These are phyloP conservation scores for Boletus pseudopeckii DNA, from an alignment of 768 basidiomycete species.

Conservation along the genomic window DNA sequence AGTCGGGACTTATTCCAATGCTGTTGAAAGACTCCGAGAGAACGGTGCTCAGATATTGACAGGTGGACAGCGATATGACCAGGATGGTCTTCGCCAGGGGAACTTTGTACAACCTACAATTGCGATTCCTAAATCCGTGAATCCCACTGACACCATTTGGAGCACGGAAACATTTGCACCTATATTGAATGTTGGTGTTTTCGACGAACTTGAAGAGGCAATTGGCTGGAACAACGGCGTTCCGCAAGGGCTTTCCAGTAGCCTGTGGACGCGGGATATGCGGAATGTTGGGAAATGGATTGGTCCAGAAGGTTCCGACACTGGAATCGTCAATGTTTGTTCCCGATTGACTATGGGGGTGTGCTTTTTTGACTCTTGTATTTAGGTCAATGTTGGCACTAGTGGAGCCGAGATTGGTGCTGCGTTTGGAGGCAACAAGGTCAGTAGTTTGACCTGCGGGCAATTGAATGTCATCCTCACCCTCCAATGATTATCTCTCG, in stretches of 20 bases:
- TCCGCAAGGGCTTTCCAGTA: slow-evolving; percentile 87
- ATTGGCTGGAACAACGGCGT: slow-evolving; percentile 90
- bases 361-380: slow-evolving; percentile 3
- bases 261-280: slow-evolving; percentile 85
- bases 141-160: slow-evolving; percentile 62
- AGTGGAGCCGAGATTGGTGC: slow-evolving; percentile 77
- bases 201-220: slow-evolving; percentile 82
- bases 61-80: slow-evolving; percentile 60
- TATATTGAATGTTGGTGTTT: slow-evolving; percentile 81
- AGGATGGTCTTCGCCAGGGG: slow-evolving; percentile 55
- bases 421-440: slow-evolving; percentile 94
- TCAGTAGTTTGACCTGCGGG: slow-evolving; percentile 27
- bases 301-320: slow-evolving; percentile 83
- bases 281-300: slow-evolving; percentile 89
- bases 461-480: slow-evolving; percentile 13
- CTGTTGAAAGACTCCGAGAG: slow-evolving; percentile 58
- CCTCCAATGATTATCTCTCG: slow-evolving; percentile 9
- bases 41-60: slow-evolving; percentile 74
- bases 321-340: slow-evolving; percentile 89
- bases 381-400: slow-evolving; percentile 62
- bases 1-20: slow-evolving; percentile 58
- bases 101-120: slow-evolving; percentile 92
- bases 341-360: background rate
- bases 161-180: slow-evolving; percentile 83
- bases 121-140: slow-evolving; percentile 58